Conservation (phyloP, 139 green algal genomes). For the Coelastrella sp. region DNA sequence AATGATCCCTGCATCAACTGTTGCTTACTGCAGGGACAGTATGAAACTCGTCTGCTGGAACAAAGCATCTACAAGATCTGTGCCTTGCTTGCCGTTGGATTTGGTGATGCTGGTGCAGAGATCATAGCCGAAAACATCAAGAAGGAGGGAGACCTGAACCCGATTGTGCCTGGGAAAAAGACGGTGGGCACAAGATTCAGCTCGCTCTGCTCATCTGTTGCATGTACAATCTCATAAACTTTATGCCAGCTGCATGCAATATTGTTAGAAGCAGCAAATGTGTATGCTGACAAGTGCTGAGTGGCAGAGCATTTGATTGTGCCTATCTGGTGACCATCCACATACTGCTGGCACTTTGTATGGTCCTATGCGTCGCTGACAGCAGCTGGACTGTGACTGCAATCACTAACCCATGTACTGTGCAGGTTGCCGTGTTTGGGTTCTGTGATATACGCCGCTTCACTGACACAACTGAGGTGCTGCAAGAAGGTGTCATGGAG, state of each 20-base stretch:
- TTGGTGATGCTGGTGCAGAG: slow-evolving; percentile 93
- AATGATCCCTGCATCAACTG: neutral
- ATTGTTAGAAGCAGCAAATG: too few relatives aligned
- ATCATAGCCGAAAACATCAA: slow-evolving; percentile 97
- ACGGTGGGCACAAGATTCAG: slow-evolving; percentile 54
- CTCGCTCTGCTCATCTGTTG: too few relatives aligned
- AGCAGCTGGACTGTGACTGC: neutral
- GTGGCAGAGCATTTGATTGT: too few relatives aligned
- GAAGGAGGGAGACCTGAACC: slow-evolving; percentile 91
- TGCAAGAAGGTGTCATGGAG: slow-evolving; percentile 97
- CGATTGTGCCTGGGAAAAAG: slow-evolving; percentile 92
- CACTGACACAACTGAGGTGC: slow-evolving; percentile 95
- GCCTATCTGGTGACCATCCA: too few relatives aligned
- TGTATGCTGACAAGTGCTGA: too few relatives aligned
- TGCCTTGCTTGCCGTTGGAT: slow-evolving; percentile 90
- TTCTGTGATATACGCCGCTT: slow-evolving; percentile 99
- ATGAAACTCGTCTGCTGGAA: slow-evolving; percentile 94
- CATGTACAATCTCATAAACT: too few relatives aligned
- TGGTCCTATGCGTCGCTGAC: neutral
- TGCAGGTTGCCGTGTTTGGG: slow-evolving; percentile 88
- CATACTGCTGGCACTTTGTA: too few relatives aligned
- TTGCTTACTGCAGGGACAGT: slow-evolving; percentile 47
- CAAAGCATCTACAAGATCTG: slow-evolving; percentile 93
- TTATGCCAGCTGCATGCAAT: too few relatives aligned
- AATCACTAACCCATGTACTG: neutral